These are phyloP conservation scores for Pueraria montana DNA, from an alignment of 306 rosid genomes.

Conservation along the genomic window DNA sequence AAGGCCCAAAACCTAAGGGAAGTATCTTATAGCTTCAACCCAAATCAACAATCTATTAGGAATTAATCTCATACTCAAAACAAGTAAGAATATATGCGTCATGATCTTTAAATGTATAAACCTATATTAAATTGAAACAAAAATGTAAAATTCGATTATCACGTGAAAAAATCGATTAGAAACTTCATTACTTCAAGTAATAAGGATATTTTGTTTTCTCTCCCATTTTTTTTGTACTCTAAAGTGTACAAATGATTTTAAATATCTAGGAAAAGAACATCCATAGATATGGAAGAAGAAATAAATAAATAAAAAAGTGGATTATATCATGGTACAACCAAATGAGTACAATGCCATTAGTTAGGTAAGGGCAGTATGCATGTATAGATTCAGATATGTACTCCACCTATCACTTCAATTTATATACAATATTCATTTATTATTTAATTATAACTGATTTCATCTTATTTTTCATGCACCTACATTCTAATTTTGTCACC, in stretches of 20 bases:
- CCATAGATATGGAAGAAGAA: neutral
- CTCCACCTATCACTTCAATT: neutral
- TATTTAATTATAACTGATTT: neutral
- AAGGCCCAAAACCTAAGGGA: too few species aligned
- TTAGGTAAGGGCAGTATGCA: slow-evolving; percentile 32
- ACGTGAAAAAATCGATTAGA: neutral
- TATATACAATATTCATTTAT: neutral
- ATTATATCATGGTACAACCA: slow-evolving; percentile 8
- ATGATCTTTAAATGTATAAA: neutral
- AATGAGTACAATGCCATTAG: slow-evolving; percentile 15
- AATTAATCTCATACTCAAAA: neutral
- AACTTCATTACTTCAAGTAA: neutral
- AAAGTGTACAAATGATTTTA: neutral
- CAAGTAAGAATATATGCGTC: too few species aligned
- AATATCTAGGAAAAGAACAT: slow-evolving; percentile 14
- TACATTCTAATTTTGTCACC: neutral
- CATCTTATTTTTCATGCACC: slow-evolving; percentile 2
- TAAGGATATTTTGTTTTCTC: neutral
- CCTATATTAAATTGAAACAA: neutral
- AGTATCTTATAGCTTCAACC: neutral
- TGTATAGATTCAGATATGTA: neutral
- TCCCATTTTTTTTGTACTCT: neutral
- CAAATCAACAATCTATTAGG: neutral
- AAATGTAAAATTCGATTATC: neutral
- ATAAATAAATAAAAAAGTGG: neutral